Conservation (phyloP, 352 stramenopile species). For the Aphanomyces invadans region DNA sequence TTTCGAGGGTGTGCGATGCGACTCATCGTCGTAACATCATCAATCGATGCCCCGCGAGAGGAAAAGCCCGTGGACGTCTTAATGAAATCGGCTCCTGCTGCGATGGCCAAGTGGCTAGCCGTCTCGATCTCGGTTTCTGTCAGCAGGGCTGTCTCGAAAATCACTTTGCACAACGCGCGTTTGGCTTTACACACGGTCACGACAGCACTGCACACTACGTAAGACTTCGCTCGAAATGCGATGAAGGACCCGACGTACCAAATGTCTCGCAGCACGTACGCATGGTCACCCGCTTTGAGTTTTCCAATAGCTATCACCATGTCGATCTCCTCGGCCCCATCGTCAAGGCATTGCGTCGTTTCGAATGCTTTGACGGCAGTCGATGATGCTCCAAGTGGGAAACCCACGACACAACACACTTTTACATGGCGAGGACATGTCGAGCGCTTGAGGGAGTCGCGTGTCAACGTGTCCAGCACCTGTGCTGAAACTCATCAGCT, state of each 20-base stretch:
- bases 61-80: conserved; percentile 85
- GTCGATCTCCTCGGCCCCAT: conserved; percentile 79
- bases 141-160: conserved; percentile 78
- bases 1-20: conserved; percentile 45
- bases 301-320: conserved; percentile 83
- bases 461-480: neutral
- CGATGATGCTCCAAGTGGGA: conserved; percentile 58
- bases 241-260: conserved; percentile 27
- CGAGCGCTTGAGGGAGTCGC: conserved; percentile 19
- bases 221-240: neutral
- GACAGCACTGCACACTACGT: conserved; percentile 27
- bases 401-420: conserved; percentile 77
- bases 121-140: conserved; percentile 56
- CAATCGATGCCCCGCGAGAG: conserved; percentile 60
- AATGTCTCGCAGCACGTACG: conserved; percentile 73
- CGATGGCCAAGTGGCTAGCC: conserved; percentile 57
- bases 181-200: conserved; percentile 56
- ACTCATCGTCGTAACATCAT: conserved; percentile 70
- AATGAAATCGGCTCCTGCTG: conserved; percentile 74
- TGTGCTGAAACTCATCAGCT: neutral
- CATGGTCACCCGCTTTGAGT: conserved; percentile 51
- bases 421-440: conserved; percentile 41
- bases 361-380: conserved; percentile 67
- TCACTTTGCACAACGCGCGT: conserved; percentile 64
- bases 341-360: conserved; percentile 48